Conservation (phyloP, 179 eudicot species). For the Silene noctiflora region DNA sequence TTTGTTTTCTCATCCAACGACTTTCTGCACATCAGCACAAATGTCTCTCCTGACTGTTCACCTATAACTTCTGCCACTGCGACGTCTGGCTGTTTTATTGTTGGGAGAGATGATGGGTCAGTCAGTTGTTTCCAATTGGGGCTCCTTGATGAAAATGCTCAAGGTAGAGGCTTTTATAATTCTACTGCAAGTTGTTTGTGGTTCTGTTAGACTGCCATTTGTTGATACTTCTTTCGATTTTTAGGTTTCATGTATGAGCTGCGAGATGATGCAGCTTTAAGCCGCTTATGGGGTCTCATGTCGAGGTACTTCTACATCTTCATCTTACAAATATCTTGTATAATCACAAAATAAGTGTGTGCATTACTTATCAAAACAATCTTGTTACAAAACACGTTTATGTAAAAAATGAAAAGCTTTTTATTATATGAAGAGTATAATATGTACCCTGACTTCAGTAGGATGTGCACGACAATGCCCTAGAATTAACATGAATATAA, state of each 20-base stretch:
- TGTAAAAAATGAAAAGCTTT: not conserved
- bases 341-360: not conserved
- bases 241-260: slow-evolving; percentile 69
- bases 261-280: slow-evolving; percentile 82
- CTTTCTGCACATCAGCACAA: slow-evolving; percentile 49
- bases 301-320: slow-evolving; percentile 54
- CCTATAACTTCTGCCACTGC: slow-evolving; percentile 66
- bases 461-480: not conserved
- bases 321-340: slow-evolving; percentile 1
- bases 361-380: not conserved
- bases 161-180: slow-evolving; percentile 43
- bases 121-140: slow-evolving; percentile 70
- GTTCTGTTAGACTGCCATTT: not conserved
- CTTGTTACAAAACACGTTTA: not conserved
- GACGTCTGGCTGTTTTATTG: slow-evolving; percentile 54
- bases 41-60: slow-evolving; percentile 45
- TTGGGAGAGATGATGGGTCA: slow-evolving; percentile 89
- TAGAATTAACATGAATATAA: not conserved
- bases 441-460: not conserved
- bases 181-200: not conserved
- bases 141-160: slow-evolving; percentile 53
- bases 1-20: slow-evolving; percentile 54
- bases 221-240: slow-evolving; percentile 8
- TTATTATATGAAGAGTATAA: not conserved
- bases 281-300: slow-evolving; percentile 90